Conservation (phyloP, 2,329 filamentous ascomycete genomes). For the Sarocladium strictum region DNA sequence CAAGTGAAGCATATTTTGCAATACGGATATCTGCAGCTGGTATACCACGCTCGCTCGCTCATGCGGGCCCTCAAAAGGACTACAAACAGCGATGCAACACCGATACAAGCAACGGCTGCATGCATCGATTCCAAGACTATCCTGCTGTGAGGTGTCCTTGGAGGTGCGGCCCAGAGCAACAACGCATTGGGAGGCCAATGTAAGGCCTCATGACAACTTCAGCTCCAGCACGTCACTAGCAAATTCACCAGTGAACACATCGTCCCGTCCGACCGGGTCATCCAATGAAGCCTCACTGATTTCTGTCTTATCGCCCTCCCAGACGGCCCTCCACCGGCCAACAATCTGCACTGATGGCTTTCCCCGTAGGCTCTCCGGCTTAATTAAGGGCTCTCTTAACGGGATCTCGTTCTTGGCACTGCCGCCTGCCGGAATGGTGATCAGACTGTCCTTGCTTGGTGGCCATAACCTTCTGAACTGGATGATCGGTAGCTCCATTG, state of each 20-base stretch:
- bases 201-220: background rate
- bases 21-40: no score
- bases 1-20: no score
- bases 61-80: no score
- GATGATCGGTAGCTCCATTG: constrained; percentile 31
- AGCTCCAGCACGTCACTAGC: background rate
- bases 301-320: constrained; percentile 19
- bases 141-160: no score
- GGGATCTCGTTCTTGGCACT: constrained; percentile 27
- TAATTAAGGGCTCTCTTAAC: constrained; percentile 30
- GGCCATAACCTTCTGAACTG: constrained; percentile 35
- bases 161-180: no score
- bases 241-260: background rate
- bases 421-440: constrained; percentile 32
- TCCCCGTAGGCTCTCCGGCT: constrained; percentile 25
- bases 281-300: constrained; percentile 16
- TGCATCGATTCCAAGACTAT: no score
- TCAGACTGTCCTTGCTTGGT: constrained; percentile 28
- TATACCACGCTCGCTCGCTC: no score
- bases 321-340: constrained; percentile 31
- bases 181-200: no score
- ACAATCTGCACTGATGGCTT: constrained; percentile 25
- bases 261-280: constrained; percentile 11
- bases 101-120: no score
- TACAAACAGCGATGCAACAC: no score